phyloP scores from a whole-genome alignment of 192 early-diverging fungal species.

The Rhizoclosmatium globosum region DNA sequence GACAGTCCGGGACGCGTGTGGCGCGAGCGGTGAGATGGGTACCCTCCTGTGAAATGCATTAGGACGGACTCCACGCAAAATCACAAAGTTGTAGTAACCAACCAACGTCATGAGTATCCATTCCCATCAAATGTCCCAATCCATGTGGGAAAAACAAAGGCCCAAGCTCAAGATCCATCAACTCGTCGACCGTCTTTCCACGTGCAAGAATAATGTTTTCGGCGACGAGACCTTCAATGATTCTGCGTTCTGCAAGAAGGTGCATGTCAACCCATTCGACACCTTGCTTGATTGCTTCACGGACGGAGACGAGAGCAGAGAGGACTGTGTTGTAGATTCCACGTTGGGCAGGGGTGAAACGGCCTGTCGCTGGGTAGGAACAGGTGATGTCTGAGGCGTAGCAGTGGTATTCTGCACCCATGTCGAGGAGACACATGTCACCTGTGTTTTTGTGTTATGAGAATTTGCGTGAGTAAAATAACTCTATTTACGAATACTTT shows the following conservation, averaged over 20 bases:
- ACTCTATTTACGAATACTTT: too few relatives aligned
- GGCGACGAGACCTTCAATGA: constrained; percentile 71
- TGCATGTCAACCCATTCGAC: constrained; percentile 91
- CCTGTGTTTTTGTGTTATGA: not conserved
- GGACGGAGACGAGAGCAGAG: constrained; percentile 81
- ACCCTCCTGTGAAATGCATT: constrained; percentile 49
- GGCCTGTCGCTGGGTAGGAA: constrained; percentile 81
- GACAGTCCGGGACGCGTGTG: constrained; percentile 76
- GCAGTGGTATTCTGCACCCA: constrained; percentile 69
- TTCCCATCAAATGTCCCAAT: constrained; percentile 86
- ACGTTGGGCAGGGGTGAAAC: constrained; percentile 73
- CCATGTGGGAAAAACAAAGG: constrained; percentile 93
- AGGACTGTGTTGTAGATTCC: constrained; percentile 83
- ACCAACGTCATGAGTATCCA: constrained; percentile 64
- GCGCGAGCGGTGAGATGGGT: constrained; percentile 73
- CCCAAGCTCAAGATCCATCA: constrained; percentile 72
- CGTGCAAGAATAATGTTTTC: constrained; percentile 70
- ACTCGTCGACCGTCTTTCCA: constrained; percentile 62
- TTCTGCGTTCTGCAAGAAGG: constrained; percentile 67
- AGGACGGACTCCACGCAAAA: too few relatives aligned
- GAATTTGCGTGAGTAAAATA: too few relatives aligned
- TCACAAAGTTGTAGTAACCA: too few relatives aligned
- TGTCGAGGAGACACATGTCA: constrained; percentile 69
- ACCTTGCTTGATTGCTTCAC: constrained; percentile 69
- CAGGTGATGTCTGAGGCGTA: constrained; percentile 94